Conservation (phyloP, 768 basidiomycete species). For the Artomyces pyxidatus region DNA sequence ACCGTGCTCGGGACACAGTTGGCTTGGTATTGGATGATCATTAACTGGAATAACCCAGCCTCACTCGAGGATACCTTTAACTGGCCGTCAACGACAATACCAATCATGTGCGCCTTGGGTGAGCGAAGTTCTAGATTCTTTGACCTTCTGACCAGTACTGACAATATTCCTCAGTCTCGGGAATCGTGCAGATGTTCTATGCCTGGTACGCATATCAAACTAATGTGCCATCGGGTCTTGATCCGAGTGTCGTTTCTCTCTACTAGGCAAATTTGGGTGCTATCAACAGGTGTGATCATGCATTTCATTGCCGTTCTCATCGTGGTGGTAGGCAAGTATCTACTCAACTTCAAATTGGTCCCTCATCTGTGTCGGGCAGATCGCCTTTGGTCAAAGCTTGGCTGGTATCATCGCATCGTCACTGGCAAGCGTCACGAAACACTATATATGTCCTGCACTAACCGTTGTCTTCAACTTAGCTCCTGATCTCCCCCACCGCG, state of each 20-base stretch:
- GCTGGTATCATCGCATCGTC: background rate
- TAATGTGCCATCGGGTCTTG: background rate
- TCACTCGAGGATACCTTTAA: constrained; percentile 12
- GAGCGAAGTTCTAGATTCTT: no score
- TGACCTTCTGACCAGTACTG: no score
- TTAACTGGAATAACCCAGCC: constrained; percentile 18
- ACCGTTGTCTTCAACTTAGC: background rate
- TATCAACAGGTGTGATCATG: background rate
- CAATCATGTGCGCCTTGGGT: constrained; percentile 18
- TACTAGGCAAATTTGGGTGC: background rate
- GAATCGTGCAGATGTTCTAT: background rate
- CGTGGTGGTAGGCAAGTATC: background rate
- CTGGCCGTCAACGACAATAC: constrained; percentile 9
- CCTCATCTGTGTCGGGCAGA: no score
- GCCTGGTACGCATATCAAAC: background rate
- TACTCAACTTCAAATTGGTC: no score
- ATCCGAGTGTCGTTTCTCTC: no score
- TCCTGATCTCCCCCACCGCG: background rate
- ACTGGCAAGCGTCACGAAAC: background rate
- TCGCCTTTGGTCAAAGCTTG: background rate
- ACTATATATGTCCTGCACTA: no score
- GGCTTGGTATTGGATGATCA: constrained; percentile 18
- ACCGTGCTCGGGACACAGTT: constrained; percentile 17
- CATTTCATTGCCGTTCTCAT: background rate
- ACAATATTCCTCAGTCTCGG: background rate